Evolutionary conservation across 768 basidiomycete species (phyloP), one percentile per base, ranked within the genome.

Genomic region (Amanita brunnescens): DNA sequence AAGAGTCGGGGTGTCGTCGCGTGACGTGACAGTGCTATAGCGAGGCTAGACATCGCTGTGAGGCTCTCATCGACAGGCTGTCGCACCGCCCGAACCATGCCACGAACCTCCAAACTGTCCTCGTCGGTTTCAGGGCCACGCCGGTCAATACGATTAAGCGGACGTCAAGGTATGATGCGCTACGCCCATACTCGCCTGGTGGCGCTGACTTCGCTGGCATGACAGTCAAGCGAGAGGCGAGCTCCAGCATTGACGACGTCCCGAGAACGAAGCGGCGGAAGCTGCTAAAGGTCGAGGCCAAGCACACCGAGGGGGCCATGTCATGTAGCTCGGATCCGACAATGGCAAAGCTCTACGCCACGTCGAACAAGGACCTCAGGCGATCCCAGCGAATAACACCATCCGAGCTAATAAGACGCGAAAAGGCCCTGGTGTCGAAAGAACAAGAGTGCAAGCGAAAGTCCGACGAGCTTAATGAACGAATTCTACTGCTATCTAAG

Each of bases 371-470:
- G 54, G 61, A 63, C 55, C 62, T 58, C 53, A 61, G 68, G 57
- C 66, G 70, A 64, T 72, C 70, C 8, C 63, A 62, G 49, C 68
- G 69, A 59, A 70, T 71, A 58, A 67, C 69, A 18, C 63, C 67
- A 13, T 53, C 65, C 21, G 74, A 74, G 49, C 66, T 74, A 29
- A 56, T 68, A 41, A 56, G 65, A 61, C 65, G 71, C 52, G 69
- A 72, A 57, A 59, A 64, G 45, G 58, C 63, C 3, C 60, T 75
- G 47, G 39, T 67, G 33, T 45, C 63, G 48, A 66, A 67, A 46
- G 75, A 77, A 56, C 59, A 67, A 48, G 73, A 76, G 26, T 68
- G 70, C 51, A 65, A 65, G 45, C 64, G 60, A 52, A 66, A 64
- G 46, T 52, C 58, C 32, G 61, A 66, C 20, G 68, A 69, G 49